A percentile compares a stretch with the other conserved stretches of the same genome.
Conservation (phyloP, 768 basidiomycete species). For the Suillus subalutaceus region DNA sequence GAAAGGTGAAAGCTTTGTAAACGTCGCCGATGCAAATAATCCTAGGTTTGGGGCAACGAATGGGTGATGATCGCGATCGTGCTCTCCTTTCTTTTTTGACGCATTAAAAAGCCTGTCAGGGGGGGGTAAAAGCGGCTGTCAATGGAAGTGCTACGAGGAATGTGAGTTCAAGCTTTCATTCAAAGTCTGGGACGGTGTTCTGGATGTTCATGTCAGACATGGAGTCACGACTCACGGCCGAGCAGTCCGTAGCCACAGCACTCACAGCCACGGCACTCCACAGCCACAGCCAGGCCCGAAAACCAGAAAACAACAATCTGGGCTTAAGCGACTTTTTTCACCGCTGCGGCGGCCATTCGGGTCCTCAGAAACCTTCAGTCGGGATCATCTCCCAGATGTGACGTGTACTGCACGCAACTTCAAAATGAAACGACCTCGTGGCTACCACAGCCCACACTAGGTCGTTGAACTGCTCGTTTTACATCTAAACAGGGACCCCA, state of each 20-base stretch:
- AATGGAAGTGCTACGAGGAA: neutral
- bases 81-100: neutral
- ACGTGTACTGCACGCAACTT: neutral
- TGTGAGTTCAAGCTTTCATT: neutral
- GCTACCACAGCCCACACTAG: neutral
- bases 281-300: neutral
- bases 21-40: neutral
- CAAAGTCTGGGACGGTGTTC: neutral
- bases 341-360: neutral
- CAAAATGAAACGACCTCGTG: neutral
- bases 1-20: conserved; percentile 18
- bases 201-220: neutral
- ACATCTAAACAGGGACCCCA: too few relatives aligned
- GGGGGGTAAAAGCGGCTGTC: neutral
- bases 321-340: neutral
- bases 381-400: neutral
- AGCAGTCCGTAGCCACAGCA: neutral
- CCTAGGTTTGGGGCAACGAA: neutral
- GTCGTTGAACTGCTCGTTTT: neutral
- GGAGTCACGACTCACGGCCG: neutral
- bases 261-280: neutral
- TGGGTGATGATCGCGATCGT: neutral
- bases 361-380: neutral
- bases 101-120: neutral
- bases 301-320: neutral